These are phyloP conservation scores for Tolypocladium inflatum DNA, from an alignment of 2,329 filamentous ascomycete species.

Conservation along the genomic window DNA sequence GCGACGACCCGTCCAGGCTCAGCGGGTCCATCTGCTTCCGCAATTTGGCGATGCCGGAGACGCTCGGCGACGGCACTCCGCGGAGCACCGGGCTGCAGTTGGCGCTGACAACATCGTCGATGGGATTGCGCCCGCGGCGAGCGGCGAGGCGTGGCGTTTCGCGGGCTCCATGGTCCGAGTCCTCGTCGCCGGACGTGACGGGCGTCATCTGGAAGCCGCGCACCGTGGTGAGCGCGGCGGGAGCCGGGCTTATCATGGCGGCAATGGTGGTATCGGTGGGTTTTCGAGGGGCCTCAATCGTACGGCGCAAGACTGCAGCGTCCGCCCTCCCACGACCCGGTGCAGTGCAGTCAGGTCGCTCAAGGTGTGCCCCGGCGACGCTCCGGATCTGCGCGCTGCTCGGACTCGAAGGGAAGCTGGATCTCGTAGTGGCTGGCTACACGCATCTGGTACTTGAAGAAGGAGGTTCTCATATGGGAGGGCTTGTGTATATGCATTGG, in stretches of 20 bases:
- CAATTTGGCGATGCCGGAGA: conserved; percentile 73
- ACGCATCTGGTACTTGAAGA: conserved; percentile 50
- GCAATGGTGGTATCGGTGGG: neutral
- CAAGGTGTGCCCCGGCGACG: conserved; percentile 45
- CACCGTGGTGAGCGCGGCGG: conserved; percentile 42
- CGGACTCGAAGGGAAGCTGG: conserved; percentile 38
- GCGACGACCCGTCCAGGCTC: conserved; percentile 50
- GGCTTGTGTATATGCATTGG: conserved; percentile 49
- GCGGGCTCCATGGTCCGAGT: conserved; percentile 38
- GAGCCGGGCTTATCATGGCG: conserved; percentile 36
- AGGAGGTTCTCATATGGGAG: conserved; percentile 33
- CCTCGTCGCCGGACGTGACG: conserved; percentile 46
- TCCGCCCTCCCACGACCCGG: neutral
- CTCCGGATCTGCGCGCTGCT: conserved; percentile 48
- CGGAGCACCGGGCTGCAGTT: conserved; percentile 55
- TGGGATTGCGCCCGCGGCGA: conserved; percentile 29
- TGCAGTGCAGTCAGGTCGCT: conserved; percentile 9
- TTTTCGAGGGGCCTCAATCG: neutral
- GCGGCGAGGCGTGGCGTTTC: conserved; percentile 26
- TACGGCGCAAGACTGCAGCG: neutral
- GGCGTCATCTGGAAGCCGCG: conserved; percentile 49
- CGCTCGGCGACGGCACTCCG: conserved; percentile 38
- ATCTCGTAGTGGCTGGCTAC: conserved; percentile 38
- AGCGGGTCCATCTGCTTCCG: conserved; percentile 74
- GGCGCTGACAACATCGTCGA: conserved; percentile 50